These are phyloP conservation scores for Cicer bijugum DNA, from an alignment of 306 rosid species.

Conservation along the genomic window DNA sequence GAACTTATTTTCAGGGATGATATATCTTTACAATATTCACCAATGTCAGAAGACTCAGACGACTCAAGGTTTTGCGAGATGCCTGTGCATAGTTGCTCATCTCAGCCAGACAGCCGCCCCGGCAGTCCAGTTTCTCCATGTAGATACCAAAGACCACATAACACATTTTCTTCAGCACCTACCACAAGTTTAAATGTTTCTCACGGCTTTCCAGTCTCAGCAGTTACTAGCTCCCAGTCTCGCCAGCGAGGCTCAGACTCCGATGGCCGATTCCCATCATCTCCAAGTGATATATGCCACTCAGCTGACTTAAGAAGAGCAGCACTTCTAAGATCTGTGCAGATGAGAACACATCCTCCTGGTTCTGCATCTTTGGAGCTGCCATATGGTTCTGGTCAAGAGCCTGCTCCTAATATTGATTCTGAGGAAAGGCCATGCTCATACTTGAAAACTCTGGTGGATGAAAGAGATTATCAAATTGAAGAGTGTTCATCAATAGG, in stretches of 20 bases:
- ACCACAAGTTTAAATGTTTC: constrained; percentile 62
- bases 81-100: constrained; percentile 56
- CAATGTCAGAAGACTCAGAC: constrained; percentile 97
- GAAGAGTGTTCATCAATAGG: constrained; percentile 67
- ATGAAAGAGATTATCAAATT: constrained; percentile 74
- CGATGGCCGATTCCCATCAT: constrained; percentile 94
- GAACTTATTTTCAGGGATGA: constrained; percentile 72
- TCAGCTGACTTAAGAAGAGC: constrained; percentile 97
- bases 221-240: constrained; percentile 62
- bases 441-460: constrained; percentile 69
- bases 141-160: constrained; percentile 68
- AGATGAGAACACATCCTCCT: constrained; percentile 85
- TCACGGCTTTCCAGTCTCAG: constrained; percentile 55
- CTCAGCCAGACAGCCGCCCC: constrained; percentile 73
- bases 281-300: constrained; percentile 98
- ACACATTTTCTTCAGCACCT: constrained; percentile 51
- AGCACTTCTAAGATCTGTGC: constrained; percentile 92
- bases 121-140: constrained; percentile 91
- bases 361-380: constrained; percentile 65
- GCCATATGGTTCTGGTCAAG: constrained; percentile 68
- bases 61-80: constrained; percentile 78
- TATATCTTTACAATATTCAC: constrained; percentile 78
- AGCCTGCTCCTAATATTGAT: constrained; percentile 66
- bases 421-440: constrained; percentile 71
- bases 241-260: constrained; percentile 95